These are phyloP conservation scores for Metarhizium sp. DNA, from an alignment of 2,329 filamentous ascomycete species.

Conservation along the genomic window DNA sequence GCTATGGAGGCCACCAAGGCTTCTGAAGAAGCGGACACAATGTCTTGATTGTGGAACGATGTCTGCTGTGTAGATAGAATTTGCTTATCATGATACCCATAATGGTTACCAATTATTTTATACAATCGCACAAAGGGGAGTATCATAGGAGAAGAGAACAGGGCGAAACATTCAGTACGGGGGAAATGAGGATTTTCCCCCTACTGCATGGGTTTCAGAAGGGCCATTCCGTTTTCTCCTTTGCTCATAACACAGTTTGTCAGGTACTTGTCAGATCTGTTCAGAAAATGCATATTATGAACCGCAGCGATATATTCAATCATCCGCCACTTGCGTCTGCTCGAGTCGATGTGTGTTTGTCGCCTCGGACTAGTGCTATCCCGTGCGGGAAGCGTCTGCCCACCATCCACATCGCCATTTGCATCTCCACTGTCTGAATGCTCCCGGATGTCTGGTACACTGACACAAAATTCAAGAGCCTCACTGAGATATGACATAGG, in stretches of 20 bases:
- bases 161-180: neutral
- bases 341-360: no score
- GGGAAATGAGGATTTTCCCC: neutral
- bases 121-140: neutral
- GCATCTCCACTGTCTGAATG: no score
- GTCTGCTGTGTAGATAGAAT: constrained; percentile 1
- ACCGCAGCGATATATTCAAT: no score
- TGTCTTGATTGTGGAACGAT: neutral
- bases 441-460: no score
- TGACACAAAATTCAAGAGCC: no score
- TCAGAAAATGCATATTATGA: no score
- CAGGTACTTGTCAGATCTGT: no score
- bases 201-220: neutral
- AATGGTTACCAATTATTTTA: neutral
- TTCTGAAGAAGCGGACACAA: neutral
- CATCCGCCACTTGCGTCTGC: no score
- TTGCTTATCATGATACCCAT: neutral
- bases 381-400: no score
- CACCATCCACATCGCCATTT: no score
- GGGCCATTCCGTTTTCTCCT: neutral
- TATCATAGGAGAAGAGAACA: neutral
- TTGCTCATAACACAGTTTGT: neutral
- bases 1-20: constrained; percentile 22
- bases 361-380: no score
- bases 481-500: no score